Conservation (phyloP, 352 stramenopile genomes). For the Globisporangium ultimum region DNA sequence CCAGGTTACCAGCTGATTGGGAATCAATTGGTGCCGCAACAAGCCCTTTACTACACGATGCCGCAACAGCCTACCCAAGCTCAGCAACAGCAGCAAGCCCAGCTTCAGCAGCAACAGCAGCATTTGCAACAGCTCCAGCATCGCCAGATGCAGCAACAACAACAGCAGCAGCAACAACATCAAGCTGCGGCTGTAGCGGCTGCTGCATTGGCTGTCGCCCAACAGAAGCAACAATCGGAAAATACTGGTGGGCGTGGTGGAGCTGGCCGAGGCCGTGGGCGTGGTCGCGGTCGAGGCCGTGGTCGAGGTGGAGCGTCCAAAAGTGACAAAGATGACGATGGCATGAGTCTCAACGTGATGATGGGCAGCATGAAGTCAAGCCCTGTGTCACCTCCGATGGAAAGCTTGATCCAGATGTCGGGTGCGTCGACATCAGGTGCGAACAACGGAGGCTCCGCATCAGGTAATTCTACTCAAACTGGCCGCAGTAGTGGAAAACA, state of each 20-base stretch:
- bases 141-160: slow-evolving; percentile 36
- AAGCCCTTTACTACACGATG: slow-evolving; percentile 58
- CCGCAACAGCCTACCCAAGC: slow-evolving; percentile 32
- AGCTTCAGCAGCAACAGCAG: slow-evolving; percentile 26
- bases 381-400: slow-evolving; percentile 25
- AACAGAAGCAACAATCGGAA: slow-evolving; percentile 14
- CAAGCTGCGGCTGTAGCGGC: slow-evolving; percentile 16
- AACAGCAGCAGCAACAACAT: slow-evolving; percentile 27
- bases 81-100: slow-evolving; percentile 29
- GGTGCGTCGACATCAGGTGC: slow-evolving; percentile 4
- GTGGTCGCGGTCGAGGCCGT: slow-evolving; percentile 14
- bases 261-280: slow-evolving; percentile 7
- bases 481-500: slow-evolving; percentile 11
- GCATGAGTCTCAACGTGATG: slow-evolving; percentile 4
- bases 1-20: slow-evolving; percentile 62
- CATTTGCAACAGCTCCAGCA: slow-evolving; percentile 28
- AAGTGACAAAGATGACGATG: slow-evolving; percentile 27
- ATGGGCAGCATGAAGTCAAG: slow-evolving; percentile 23
- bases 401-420: slow-evolving; percentile 32
- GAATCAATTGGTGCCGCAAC: slow-evolving; percentile 57
- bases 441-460: slow-evolving; percentile 7
- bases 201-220: slow-evolving; percentile 3
- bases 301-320: slow-evolving; percentile 9
- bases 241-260: slow-evolving; percentile 5
- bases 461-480: slow-evolving; percentile 14